Percentiles rank a stretch among this genome's conserved stretches.
Conservation (phyloP, 805 yeast genomes). For the Teunomyces atbi region DNA sequence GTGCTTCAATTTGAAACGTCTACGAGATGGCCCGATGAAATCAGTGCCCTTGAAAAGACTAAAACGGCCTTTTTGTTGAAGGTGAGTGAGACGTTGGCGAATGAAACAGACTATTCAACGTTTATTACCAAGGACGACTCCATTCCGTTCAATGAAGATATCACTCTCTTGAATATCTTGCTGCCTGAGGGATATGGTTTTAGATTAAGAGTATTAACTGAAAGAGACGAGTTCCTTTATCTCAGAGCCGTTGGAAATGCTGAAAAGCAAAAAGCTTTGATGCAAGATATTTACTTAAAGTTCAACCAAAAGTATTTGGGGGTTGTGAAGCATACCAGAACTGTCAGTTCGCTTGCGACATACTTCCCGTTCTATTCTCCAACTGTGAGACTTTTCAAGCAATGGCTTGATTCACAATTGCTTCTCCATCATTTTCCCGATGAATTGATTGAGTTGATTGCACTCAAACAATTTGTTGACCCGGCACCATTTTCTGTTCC, state of each 20-base stretch:
- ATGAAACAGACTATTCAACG: slow-evolving; percentile 55
- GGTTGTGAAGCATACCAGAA: slow-evolving; percentile 76
- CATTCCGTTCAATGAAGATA: slow-evolving; percentile 62
- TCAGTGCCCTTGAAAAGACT: slow-evolving; percentile 78
- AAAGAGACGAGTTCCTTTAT: slow-evolving; percentile 76
- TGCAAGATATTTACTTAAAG: slow-evolving; percentile 61
- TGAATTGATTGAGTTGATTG: slow-evolving; percentile 78
- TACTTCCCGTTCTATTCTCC: slow-evolving; percentile 74
- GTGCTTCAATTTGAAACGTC: slow-evolving; percentile 87
- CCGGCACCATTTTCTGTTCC: slow-evolving; percentile 85
- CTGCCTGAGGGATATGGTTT: slow-evolving; percentile 92
- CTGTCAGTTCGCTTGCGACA: slow-evolving; percentile 66
- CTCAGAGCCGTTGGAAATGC: slow-evolving; percentile 68
- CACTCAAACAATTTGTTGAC: slow-evolving; percentile 80
- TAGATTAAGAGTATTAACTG: slow-evolving; percentile 71
- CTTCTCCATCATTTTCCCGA: slow-evolving; percentile 70
- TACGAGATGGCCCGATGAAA: slow-evolving; percentile 93
- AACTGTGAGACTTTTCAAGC: slow-evolving; percentile 79
- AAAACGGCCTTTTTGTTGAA: slow-evolving; percentile 86
- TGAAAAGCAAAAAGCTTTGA: slow-evolving; percentile 55
- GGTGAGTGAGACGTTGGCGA: slow-evolving; percentile 43
- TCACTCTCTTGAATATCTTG: slow-evolving; percentile 59
- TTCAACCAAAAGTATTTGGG: slow-evolving; percentile 67
- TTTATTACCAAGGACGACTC: slow-evolving; percentile 64
- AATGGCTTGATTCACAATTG: slow-evolving; percentile 85